phyloP scores from a whole-genome alignment of 176 grass and related monocot species.

The Aegilops umbellulata region DNA sequence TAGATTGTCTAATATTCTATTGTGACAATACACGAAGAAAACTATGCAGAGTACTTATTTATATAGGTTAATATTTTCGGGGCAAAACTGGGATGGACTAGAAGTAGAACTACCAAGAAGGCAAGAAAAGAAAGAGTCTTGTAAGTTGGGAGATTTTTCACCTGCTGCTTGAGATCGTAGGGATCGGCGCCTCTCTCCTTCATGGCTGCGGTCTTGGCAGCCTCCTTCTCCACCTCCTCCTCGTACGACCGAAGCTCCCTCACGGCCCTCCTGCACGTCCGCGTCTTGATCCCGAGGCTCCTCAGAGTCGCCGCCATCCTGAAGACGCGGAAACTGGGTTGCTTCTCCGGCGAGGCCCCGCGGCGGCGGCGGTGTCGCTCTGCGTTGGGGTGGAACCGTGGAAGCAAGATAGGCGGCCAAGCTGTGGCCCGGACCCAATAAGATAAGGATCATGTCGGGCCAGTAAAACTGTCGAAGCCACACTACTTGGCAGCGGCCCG shows the following conservation, averaged over 20 bases:
- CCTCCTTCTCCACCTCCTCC: constrained; percentile 80
- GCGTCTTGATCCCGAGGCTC: constrained; percentile 86
- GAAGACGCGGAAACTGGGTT: not conserved
- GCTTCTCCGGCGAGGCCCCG: not conserved
- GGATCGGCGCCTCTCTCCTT: constrained; percentile 74
- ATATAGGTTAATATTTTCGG: no score
- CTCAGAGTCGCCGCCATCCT: constrained; percentile 80
- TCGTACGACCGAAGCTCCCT: constrained; percentile 85
- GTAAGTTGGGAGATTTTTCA: not conserved
- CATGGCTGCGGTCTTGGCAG: constrained; percentile 76
- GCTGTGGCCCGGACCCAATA: no score
- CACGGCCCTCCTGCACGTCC: constrained; percentile 65
- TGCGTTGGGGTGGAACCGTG: not conserved
- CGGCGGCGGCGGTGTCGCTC: not conserved
- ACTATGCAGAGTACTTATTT: no score
- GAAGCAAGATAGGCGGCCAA: not conserved
- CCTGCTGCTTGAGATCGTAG: constrained; percentile 91
- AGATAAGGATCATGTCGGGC: rapidly evolving
- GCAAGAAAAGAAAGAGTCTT: not conserved
- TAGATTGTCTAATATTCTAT: no score
- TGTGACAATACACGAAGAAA: no score
- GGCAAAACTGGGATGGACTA: no score
- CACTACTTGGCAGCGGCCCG: no score
- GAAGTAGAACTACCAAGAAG: not conserved
- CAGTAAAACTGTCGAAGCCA: no score